Percentiles rank a stretch among this genome's conserved stretches.
These are phyloP conservation scores for Candida oleophila DNA, from an alignment of 805 yeast genomes.

Conservation along the genomic window DNA sequence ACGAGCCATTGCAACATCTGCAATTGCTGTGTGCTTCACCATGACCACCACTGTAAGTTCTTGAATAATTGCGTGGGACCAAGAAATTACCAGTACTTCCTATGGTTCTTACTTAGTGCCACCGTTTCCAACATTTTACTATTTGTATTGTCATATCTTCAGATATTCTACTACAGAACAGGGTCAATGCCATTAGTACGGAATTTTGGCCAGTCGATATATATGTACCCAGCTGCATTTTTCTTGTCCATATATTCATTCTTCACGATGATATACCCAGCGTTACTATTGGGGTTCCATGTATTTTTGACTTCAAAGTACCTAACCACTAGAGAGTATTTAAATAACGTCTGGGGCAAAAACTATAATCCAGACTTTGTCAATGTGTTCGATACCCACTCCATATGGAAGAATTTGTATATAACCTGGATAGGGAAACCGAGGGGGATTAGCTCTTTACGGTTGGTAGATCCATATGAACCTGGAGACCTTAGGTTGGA, in stretches of 20 bases:
- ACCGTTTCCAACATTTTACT: constrained; percentile 20
- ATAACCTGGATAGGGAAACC: constrained; percentile 39
- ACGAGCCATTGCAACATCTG: constrained; percentile 68
- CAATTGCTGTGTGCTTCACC: constrained; percentile 58
- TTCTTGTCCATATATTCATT: constrained; percentile 52
- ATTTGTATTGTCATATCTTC: constrained; percentile 18
- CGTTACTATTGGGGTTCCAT: constrained; percentile 53
- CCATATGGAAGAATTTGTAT: constrained; percentile 26
- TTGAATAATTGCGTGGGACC: constrained; percentile 46
- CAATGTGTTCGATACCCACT: constrained; percentile 29
- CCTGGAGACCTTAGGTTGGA: constrained; percentile 27
- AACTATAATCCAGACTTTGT: constrained; percentile 14
- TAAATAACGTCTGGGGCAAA: constrained; percentile 36
- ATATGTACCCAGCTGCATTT: constrained; percentile 37
- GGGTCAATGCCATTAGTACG: constrained; percentile 27
- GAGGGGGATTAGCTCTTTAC: constrained; percentile 20
- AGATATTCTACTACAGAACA: constrained; percentile 20
- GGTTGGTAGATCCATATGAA: constrained; percentile 15
- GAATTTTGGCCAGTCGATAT: constrained; percentile 16
- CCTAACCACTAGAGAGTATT: constrained; percentile 72
- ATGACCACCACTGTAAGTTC: constrained; percentile 76
- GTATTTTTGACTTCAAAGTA: constrained; percentile 52
- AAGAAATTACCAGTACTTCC: constrained; percentile 35
- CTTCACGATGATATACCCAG: constrained; percentile 54
- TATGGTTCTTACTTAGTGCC: constrained; percentile 29